Base-by-base conservation (phyloP, 306 rosid species). In the Quercus wislizeni region DNA sequence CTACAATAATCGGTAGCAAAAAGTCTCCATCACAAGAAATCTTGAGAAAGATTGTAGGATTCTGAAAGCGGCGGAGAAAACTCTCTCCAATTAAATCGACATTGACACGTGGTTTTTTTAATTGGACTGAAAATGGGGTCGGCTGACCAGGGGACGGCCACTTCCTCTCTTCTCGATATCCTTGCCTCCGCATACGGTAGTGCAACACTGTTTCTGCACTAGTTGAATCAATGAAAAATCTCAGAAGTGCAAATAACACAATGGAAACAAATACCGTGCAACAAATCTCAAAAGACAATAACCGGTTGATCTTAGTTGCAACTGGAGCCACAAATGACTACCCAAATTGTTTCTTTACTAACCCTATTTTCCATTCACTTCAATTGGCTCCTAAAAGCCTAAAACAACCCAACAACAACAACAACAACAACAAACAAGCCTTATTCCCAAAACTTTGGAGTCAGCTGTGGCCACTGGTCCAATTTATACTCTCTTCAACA, bases 1-100 rank as follows among this genome's bases (percentile, higher is more conserved):
- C 99, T 76, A 91, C 99, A 85, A 91, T 92, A 85, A 96, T 89
- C 33, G 99, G 99, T 52, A 96, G 91, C 83, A 96, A 61, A 84
- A 90, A 93, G 81, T 93, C 97, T 55, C 92, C 99, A 74, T 90
- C 94, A 75, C 98, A 93, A 51, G 97, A 96, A 83, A 93, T 85
- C 92, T 92, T 96, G 69, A 96, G 97, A 81, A 96, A 96, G 74
- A 96, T 90, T 1, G 99, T 96, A 9, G 99, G 98, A 81, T 79
- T 86, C 85, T 87, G 93, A 76, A 96, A 96, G 38, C 90, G 92
- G 69, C 87, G 90, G 55, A 90, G 81, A 76, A 96, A 88, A 17
- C 85, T 81, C 74, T 83, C 89, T 80, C 80, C 89, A 8, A 89
- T 18, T 35, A 83, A 80, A 81, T 41, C 77, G 25, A 73, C 76